Evolutionary conservation across 2,329 filamentous ascomycete genomes (phyloP).

Genomic region (Trichoderma sp.): DNA sequence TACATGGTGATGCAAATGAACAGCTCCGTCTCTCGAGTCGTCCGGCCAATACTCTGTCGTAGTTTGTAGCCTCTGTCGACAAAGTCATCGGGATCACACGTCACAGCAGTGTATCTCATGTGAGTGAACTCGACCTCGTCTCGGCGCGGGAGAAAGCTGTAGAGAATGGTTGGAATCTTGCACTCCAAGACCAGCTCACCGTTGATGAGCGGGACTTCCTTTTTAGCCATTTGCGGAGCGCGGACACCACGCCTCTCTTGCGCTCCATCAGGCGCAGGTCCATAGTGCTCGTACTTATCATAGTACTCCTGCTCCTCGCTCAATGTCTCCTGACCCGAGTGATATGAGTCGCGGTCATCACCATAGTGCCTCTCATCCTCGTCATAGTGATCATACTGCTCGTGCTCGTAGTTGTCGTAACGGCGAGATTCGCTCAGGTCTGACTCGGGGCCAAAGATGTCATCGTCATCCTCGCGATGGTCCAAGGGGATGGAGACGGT

Average conservation of each 20-base stretch:
- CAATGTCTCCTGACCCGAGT: conserved; percentile 51
- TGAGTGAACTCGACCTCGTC: conserved; percentile 97
- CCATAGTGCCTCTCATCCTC: conserved; percentile 57
- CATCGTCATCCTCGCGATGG: conserved; percentile 61
- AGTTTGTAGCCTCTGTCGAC: conserved; percentile 85
- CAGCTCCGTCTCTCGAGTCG: conserved; percentile 84
- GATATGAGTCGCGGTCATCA: conserved; percentile 58
- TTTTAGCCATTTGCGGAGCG: conserved; percentile 82
- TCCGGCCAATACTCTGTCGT: conserved; percentile 83
- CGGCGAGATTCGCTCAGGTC: conserved; percentile 52
- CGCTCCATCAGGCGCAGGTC: conserved; percentile 79
- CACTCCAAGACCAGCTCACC: conserved; percentile 96
- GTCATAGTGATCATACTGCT: conserved; percentile 50
- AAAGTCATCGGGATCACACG: conserved; percentile 94
- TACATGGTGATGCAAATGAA: conserved; percentile 99
- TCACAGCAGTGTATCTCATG: conserved; percentile 98
- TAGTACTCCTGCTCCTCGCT: conserved; percentile 44
- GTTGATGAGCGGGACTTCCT: conserved; percentile 94
- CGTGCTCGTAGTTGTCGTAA: not conserved
- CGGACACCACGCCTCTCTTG: conserved; percentile 86
- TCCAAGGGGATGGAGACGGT: conserved; percentile 70
- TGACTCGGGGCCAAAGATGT: conserved; percentile 68
- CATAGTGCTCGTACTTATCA: conserved; percentile 75
- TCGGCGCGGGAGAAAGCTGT: conserved; percentile 90
- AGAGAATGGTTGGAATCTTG: conserved; percentile 97